Evolutionary conservation across 306 rosid genomes (phyloP).

Genomic region (Castanospermum australe): DNA sequence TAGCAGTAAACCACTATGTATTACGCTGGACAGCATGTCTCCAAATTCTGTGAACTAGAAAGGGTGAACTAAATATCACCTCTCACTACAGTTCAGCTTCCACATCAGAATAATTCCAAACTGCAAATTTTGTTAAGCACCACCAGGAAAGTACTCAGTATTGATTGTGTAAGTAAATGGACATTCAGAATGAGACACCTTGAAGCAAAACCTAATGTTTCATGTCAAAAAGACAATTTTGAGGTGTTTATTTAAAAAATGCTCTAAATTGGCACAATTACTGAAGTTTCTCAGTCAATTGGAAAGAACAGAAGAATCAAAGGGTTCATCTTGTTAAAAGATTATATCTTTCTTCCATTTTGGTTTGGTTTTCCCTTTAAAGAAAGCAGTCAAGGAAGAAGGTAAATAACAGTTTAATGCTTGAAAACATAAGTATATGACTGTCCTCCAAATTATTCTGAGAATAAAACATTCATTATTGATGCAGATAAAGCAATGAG

Average conservation of each 20-base stretch:
- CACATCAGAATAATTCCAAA: not conserved
- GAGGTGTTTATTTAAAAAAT: not conserved
- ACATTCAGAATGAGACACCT: slow-evolving; percentile 6
- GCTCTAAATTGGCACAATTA: not conserved
- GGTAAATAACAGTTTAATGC: slow-evolving; percentile 1
- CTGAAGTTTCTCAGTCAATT: not conserved
- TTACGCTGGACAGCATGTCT: not conserved
- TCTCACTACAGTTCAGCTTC: not conserved
- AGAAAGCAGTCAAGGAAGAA: slow-evolving; percentile 10
- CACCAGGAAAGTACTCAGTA: not conserved
- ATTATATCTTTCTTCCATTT: not conserved
- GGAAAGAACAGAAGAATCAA: not conserved
- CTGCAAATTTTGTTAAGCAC: not conserved
- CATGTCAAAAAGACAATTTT: not conserved
- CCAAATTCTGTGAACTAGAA: not conserved
- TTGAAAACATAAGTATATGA: not conserved
- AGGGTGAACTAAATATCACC: not conserved
- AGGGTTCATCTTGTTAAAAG: not conserved
- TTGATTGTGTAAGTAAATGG: not conserved
- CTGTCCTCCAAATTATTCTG: slow-evolving; percentile 1
- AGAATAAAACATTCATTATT: not conserved
- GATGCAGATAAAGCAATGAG: slow-evolving; percentile 6
- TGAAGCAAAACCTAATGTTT: not conserved
- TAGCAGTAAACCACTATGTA: not conserved
- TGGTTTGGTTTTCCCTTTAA: not conserved